These are phyloP conservation scores for Amanita thiersii DNA, from an alignment of 768 basidiomycete genomes.

Conservation along the genomic window DNA sequence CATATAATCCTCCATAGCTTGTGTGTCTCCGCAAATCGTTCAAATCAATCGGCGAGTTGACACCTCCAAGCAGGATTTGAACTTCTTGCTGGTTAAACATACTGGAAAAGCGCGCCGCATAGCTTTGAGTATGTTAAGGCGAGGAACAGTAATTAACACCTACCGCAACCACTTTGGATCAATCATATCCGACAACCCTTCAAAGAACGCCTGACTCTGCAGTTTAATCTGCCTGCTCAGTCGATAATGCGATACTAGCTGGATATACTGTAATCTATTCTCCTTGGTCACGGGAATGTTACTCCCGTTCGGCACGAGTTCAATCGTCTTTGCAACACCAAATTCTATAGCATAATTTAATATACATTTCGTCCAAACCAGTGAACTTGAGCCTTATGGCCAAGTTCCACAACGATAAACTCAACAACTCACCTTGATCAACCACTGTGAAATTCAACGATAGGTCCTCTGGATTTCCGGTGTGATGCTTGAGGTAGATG, in stretches of 20 bases:
- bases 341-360: conserved; percentile 49
- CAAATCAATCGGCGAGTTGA: conserved; percentile 77
- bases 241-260: conserved; percentile 80
- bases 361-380: conserved; percentile 3
- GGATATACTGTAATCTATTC: conserved; percentile 86
- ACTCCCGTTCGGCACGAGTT: conserved; percentile 76
- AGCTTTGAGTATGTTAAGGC: background rate
- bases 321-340: conserved; percentile 64
- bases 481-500: conserved; percentile 88
- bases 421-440: conserved; percentile 56
- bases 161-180: conserved; percentile 82
- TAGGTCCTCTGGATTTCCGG: conserved; percentile 79
- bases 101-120: conserved; percentile 24
- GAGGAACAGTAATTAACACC: conserved; percentile 10
- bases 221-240: conserved; percentile 82
- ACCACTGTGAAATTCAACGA: conserved; percentile 86
- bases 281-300: conserved; percentile 82
- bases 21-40: conserved; percentile 74
- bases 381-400: background rate
- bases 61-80: conserved; percentile 85
- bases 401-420: conserved; percentile 1
- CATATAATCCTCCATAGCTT: conserved; percentile 75
- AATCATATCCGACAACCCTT: conserved; percentile 88
- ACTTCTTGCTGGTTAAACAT: conserved; percentile 99
- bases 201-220: conserved; percentile 84